Conservation (phyloP, 2,329 filamentous ascomycete species). For the Blumeriella jaapii region DNA sequence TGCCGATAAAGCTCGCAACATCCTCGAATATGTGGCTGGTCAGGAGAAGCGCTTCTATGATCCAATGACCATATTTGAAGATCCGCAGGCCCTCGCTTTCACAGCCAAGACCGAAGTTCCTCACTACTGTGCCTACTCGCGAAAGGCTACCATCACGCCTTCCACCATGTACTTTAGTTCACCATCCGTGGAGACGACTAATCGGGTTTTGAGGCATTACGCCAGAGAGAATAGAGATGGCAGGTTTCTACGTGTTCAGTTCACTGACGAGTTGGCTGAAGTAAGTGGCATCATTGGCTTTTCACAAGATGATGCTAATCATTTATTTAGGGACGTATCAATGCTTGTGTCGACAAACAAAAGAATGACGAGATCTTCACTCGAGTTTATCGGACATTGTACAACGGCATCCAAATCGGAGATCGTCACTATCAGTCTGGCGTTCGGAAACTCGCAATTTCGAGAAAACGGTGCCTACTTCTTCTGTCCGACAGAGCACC, state of each 20-base stretch:
- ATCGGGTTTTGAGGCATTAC: slow-evolving; percentile 71
- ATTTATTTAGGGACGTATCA: slow-evolving; percentile 47
- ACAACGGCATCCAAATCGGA: slow-evolving; percentile 71
- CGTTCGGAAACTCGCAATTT: slow-evolving; percentile 92
- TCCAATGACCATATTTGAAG: slow-evolving; percentile 60
- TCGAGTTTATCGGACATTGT: slow-evolving; percentile 59
- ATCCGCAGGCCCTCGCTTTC: slow-evolving; percentile 38
- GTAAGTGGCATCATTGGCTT: slow-evolving; percentile 23
- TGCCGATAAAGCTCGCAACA: slow-evolving; percentile 42
- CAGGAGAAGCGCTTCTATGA: slow-evolving; percentile 50
- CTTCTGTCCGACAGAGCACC: slow-evolving; percentile 58
- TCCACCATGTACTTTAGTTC: slow-evolving; percentile 70
- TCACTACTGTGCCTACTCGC: slow-evolving; percentile 60
- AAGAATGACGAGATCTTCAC: slow-evolving; percentile 59
- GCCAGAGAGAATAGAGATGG: slow-evolving; percentile 47
- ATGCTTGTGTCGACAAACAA: slow-evolving; percentile 38
- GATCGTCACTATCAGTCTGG: slow-evolving; percentile 77
- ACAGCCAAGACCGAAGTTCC: slow-evolving; percentile 45
- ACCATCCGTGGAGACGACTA: slow-evolving; percentile 74
- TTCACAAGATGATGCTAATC: slow-evolving; percentile 8
- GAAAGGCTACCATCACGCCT: slow-evolving; percentile 72
- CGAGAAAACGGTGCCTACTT: slow-evolving; percentile 88
- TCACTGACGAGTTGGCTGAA: slow-evolving; percentile 62
- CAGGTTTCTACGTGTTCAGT: slow-evolving; percentile 79
- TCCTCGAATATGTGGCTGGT: slow-evolving; percentile 66